These are phyloP conservation scores for Colletotrichum incanum DNA, from an alignment of 2,329 filamentous ascomycete species.

Conservation along the genomic window DNA sequence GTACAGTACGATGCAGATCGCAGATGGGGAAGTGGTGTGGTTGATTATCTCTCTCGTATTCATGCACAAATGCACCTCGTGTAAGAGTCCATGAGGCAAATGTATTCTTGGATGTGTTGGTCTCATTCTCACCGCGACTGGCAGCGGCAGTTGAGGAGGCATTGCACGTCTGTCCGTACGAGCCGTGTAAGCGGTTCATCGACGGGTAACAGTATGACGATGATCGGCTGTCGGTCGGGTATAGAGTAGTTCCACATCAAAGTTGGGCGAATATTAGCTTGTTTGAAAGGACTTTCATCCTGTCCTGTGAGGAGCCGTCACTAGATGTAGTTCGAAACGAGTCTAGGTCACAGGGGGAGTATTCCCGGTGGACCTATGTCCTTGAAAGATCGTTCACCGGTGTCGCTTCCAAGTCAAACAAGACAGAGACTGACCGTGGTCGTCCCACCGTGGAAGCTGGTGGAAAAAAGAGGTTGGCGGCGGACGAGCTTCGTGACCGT, in stretches of 20 bases:
- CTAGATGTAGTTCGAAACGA: conserved; percentile 24
- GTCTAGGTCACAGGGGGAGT: conserved; percentile 23
- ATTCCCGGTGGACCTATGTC: conserved; percentile 17
- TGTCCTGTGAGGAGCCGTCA: conserved; percentile 28
- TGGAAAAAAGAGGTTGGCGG: conserved; percentile 7
- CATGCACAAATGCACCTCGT: conserved; percentile 32
- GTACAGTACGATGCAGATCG: conserved; percentile 34
- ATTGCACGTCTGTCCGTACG: neutral
- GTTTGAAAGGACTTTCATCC: conserved; percentile 15
- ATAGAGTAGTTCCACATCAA: conserved; percentile 17
- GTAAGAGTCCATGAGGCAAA: conserved; percentile 28
- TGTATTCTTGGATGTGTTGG: conserved; percentile 10
- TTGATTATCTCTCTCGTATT: conserved; percentile 42
- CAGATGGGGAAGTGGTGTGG: conserved; percentile 25
- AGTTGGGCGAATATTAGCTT: neutral
- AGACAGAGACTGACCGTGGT: neutral
- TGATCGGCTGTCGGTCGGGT: conserved; percentile 25
- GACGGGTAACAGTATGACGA: conserved; percentile 21
- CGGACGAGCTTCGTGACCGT: conserved; percentile 11
- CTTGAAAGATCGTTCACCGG: neutral
- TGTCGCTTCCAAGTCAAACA: neutral
- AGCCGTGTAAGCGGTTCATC: conserved; percentile 14
- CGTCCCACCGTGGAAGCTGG: conserved; percentile 13
- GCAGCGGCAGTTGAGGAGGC: neutral
- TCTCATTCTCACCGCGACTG: conserved; percentile 14